phyloP scores from a whole-genome alignment of 306 rosid genomes.

The Casuarina glauca region DNA sequence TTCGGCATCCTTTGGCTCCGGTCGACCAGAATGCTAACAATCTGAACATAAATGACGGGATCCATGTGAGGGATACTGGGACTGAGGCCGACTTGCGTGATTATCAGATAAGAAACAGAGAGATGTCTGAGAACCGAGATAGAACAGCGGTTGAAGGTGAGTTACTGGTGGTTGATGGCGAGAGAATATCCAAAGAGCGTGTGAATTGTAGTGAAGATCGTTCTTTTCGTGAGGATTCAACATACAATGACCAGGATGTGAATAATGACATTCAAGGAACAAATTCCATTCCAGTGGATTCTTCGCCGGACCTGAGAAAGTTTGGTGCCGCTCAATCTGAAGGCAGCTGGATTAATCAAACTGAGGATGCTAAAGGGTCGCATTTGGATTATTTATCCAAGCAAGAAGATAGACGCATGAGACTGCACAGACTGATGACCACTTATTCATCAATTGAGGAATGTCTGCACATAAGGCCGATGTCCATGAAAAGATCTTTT shows the following conservation, averaged over 20 bases:
- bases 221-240: neutral
- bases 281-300: slow-evolving; percentile 35
- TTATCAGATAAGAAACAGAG: slow-evolving; percentile 2
- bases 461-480: slow-evolving; percentile 48
- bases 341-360: slow-evolving; percentile 8
- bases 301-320: neutral
- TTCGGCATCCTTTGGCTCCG: slow-evolving; percentile 14
- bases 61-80: slow-evolving; percentile 34
- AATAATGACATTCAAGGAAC: neutral
- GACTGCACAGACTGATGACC: slow-evolving; percentile 23
- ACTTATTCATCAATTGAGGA: slow-evolving; percentile 39
- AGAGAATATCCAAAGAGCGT: slow-evolving; percentile 29
- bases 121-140: slow-evolving; percentile 24
- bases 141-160: slow-evolving; percentile 40
- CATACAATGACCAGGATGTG: neutral
- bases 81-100: slow-evolving; percentile 26
- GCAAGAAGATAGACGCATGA: slow-evolving; percentile 16
- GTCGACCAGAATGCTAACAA: slow-evolving; percentile 28
- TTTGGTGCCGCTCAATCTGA: neutral
- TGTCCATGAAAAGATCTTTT: slow-evolving; percentile 62
- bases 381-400: slow-evolving; percentile 12
- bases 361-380: slow-evolving; percentile 9
- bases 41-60: slow-evolving; percentile 29
- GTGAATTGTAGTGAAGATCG: slow-evolving; percentile 5
- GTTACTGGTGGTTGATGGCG: slow-evolving; percentile 21